phyloP scores from a whole-genome alignment of 768 basidiomycete genomes.

The Kwoniella newhampshirensis region DNA sequence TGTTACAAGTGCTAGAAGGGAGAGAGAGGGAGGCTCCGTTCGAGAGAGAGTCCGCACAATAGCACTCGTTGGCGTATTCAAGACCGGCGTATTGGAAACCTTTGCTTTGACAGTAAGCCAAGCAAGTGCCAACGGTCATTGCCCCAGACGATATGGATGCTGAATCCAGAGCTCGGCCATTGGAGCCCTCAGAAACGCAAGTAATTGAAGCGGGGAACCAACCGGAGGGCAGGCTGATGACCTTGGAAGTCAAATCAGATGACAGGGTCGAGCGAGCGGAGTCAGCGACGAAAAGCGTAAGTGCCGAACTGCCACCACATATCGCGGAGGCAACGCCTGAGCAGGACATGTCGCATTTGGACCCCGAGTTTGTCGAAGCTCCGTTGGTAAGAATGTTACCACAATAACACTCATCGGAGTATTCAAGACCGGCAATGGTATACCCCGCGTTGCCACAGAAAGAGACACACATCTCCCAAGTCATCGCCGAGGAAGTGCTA shows the following conservation, averaged over 20 bases:
- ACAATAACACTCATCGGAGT: conserved; percentile 56
- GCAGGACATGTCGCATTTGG: conserved; percentile 24
- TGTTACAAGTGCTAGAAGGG: conserved; percentile 8
- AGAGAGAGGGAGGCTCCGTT: conserved; percentile 29
- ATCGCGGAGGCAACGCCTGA: conserved; percentile 13
- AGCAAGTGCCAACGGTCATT: conserved; percentile 40
- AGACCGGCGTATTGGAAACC: conserved; percentile 35
- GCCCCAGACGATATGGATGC: conserved; percentile 19
- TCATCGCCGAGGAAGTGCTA: conserved; percentile 18
- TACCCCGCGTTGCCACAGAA: conserved; percentile 61
- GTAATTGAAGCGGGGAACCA: conserved; percentile 23
- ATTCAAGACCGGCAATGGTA: conserved; percentile 71
- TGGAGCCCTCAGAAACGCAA: conserved; percentile 29
- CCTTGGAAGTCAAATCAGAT: conserved; percentile 16
- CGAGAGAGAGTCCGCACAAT: conserved; percentile 31
- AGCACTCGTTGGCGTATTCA: conserved; percentile 35
- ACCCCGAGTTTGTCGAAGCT: conserved; percentile 16
- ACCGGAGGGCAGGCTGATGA: conserved; percentile 18
- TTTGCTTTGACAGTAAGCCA: conserved; percentile 29
- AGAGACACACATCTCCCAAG: conserved; percentile 58
- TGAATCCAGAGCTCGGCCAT: conserved; percentile 41
- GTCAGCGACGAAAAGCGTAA: conserved; percentile 26
- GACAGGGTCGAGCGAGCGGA: conserved; percentile 5
- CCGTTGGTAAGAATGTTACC: conserved; percentile 67
- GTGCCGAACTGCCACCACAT: conserved; percentile 32